A percentile compares a stretch with the other conserved stretches of the same genome.
Evolutionary conservation across 2,329 filamentous ascomycete genomes (phyloP).

Genomic region (Annulohypoxylon truncatum): DNA sequence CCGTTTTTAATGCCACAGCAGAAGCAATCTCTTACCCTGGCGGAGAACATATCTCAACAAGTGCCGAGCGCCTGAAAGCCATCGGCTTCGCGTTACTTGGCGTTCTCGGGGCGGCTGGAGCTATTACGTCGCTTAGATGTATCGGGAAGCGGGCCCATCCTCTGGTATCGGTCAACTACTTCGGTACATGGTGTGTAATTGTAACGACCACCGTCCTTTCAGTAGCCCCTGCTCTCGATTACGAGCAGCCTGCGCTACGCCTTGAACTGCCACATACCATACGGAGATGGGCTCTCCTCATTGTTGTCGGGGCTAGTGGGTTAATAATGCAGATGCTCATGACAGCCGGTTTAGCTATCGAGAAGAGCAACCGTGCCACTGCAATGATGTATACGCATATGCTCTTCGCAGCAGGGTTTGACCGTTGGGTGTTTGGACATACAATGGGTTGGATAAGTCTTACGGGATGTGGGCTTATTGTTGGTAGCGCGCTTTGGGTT

Average conservation of each 20-base stretch:
- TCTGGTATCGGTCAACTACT: constrained; percentile 88
- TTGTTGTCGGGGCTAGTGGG: constrained; percentile 77
- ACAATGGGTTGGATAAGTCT: constrained; percentile 62
- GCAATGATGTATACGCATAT: constrained; percentile 70
- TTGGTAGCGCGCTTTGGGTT: constrained; percentile 65
- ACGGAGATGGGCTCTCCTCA: constrained; percentile 73
- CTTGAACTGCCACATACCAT: constrained; percentile 56
- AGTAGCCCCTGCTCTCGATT: constrained; percentile 58
- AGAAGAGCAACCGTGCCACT: constrained; percentile 71
- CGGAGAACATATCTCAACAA: constrained; percentile 59
- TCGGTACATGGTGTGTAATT: constrained; percentile 75
- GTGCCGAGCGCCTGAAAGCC: constrained; percentile 74
- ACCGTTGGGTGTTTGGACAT: constrained; percentile 64
- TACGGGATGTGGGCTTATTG: constrained; percentile 63
- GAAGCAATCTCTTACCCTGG: constrained; percentile 38
- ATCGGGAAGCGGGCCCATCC: constrained; percentile 85
- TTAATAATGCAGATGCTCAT: constrained; percentile 90
- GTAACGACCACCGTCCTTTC: constrained; percentile 73
- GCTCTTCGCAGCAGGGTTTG: constrained; percentile 65
- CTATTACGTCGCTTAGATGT: constrained; percentile 80
- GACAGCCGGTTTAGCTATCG: constrained; percentile 78
- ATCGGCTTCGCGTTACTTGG: constrained; percentile 79
- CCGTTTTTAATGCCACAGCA: constrained; percentile 25
- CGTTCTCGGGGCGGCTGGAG: constrained; percentile 78
- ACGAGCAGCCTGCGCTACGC: constrained; percentile 54